These are phyloP conservation scores for Plasmodium knowlesi DNA, from an alignment of 169 alveolate species.

Conservation along the genomic window DNA sequence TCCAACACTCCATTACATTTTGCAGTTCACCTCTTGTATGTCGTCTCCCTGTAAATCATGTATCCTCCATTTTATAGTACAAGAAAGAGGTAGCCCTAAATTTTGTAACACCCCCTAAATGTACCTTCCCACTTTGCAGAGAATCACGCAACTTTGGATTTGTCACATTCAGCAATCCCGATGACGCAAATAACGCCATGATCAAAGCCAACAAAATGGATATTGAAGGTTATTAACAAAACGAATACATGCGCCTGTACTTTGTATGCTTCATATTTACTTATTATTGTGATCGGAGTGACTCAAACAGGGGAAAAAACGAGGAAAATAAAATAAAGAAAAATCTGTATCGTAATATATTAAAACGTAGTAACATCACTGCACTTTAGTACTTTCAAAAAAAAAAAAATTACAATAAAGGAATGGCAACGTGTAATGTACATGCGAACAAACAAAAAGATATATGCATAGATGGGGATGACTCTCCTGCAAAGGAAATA, in stretches of 20 bases:
- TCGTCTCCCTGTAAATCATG: background rate
- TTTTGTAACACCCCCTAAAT: background rate
- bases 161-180: slow-evolving; percentile 57
- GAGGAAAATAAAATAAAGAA: background rate
- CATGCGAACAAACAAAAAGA: background rate
- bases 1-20: background rate
- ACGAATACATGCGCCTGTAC: background rate
- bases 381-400: background rate
- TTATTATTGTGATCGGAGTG: background rate
- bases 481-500: background rate
- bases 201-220: slow-evolving; percentile 69
- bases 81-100: background rate
- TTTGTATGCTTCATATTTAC: background rate
- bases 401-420: background rate
- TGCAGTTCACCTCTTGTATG: background rate
- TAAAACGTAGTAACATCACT: background rate
- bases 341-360: background rate
- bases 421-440: background rate
- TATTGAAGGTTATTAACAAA: slow-evolving; percentile 63
- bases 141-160: slow-evolving; percentile 74
- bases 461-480: background rate
- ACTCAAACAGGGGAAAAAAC: background rate
- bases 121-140: slow-evolving; percentile 4
- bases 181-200: slow-evolving; percentile 67
- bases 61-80: background rate